Percentiles rank a stretch among this genome's conserved stretches.
phyloP scores from a whole-genome alignment of 2,329 filamentous ascomycete genomes.

The Aspergillus sergii region DNA sequence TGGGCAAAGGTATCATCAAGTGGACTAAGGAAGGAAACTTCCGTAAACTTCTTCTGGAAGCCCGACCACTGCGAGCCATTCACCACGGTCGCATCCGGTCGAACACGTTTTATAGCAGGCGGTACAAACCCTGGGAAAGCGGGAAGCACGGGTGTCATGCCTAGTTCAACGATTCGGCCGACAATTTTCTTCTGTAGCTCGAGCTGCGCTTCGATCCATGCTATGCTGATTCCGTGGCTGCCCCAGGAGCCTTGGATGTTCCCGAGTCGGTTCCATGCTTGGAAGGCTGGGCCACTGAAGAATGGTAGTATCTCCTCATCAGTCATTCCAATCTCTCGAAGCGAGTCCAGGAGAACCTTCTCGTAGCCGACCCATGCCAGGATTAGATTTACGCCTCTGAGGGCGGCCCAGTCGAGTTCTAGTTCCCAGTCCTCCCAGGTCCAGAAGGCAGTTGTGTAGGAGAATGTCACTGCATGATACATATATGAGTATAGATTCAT shows the following conservation, averaged over 20 bases:
- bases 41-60: background rate
- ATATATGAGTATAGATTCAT: background rate
- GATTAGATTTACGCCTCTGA: constrained; percentile 55
- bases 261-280: constrained; percentile 58
- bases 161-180: background rate
- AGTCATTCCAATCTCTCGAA: constrained; percentile 49
- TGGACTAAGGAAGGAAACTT: background rate
- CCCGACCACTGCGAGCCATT: background rate
- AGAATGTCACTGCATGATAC: constrained; percentile 49
- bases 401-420: constrained; percentile 56
- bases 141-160: background rate
- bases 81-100: background rate
- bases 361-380: constrained; percentile 57
- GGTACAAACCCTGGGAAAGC: background rate
- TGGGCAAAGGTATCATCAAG: background rate
- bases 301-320: constrained; percentile 50
- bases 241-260: constrained; percentile 57
- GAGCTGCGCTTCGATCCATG: background rate
- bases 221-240: constrained; percentile 27
- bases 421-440: constrained; percentile 58
- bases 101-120: background rate
- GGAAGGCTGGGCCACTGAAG: constrained; percentile 55
- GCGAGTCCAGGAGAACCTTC: constrained; percentile 53
- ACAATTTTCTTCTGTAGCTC: background rate
- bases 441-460: constrained; percentile 56